Base-by-base conservation (phyloP, 345 rosid genomes). In the Lepidium africanum region DNA sequence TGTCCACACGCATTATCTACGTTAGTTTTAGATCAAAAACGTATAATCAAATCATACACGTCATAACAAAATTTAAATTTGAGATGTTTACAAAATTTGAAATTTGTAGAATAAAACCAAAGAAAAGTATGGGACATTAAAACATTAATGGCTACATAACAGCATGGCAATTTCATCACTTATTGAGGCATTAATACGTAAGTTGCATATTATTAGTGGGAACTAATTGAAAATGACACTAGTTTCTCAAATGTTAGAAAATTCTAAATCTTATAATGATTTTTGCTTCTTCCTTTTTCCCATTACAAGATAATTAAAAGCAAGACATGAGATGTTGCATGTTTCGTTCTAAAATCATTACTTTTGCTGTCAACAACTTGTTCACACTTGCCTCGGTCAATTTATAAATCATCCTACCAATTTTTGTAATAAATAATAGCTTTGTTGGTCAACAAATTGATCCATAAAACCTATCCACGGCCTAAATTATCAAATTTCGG, bases 171-270 rank as follows among this genome's bases (percentile, higher is more conserved):
- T n/a, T 16, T 59, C 59, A 40, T 14, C 32, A 50, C 17, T 40
- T 49, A 7, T 48, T 6, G 27, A 32, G 27, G 17, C n/a, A n/a
- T 40, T 6, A 41, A 9, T 50, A 51, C n/a, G 45, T 67, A 35
- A 10, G 3, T 25, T 47, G 7, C 7, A 21, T 21, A 21, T 21
- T 15, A 12, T 23, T 58, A 58, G 33, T 69, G 65, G 27, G 19
- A 51, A 10, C 67, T 17, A 43, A 13, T 21, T 61, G 67, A 60
- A 61, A 60, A 41, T 51, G 61, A 70, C 61, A 42, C 55, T n/a
- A 8, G 9, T 14, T 14, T 10, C 33, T 30, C 37, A 3, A 32
- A 3, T 13, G 37, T 50, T 40, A 67, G 33, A 33, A 39, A 27
- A 25, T 37, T 7, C 17, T 59, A 10, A 13, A 69, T 30, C 16